These are phyloP conservation scores for Cornus suecica DNA, from an alignment of 148 eudicot species.

Conservation along the genomic window DNA sequence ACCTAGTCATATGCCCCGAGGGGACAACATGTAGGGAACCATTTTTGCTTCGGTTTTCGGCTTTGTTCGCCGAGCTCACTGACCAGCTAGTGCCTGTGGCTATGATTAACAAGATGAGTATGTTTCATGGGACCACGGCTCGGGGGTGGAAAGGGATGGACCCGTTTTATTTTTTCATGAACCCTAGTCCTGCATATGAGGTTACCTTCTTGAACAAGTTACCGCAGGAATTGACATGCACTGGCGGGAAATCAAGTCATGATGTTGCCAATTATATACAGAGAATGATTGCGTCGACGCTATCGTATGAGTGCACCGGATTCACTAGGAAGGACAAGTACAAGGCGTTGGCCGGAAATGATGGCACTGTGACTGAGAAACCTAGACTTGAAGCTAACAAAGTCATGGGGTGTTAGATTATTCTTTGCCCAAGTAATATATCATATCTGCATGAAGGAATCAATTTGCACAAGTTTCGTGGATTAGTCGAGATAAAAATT, in stretches of 20 bases:
- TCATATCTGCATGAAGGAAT: no score
- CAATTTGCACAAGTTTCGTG: no score
- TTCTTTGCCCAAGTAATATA: no score
- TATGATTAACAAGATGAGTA: constrained; percentile 14
- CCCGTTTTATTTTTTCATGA: constrained; percentile 22
- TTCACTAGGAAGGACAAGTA: constrained; percentile 24
- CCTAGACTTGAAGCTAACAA: not conserved
- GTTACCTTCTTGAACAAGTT: constrained; percentile 16
- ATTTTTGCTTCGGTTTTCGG: constrained; percentile 19
- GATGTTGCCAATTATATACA: constrained; percentile 23
- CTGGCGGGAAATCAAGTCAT: constrained; percentile 17
- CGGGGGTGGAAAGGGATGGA: constrained; percentile 22
- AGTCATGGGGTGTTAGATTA: constrained; percentile 2
- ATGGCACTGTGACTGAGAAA: constrained; percentile 9
- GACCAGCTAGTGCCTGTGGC: constrained; percentile 23
- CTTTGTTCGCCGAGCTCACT: constrained; percentile 18
- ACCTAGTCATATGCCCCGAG: constrained; percentile 16
- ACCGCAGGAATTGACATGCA: constrained; percentile 9
- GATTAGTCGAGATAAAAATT: no score
- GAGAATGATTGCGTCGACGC: constrained; percentile 5
- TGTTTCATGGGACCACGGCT: constrained; percentile 21
- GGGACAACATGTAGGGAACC: constrained; percentile 25
- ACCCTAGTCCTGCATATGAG: constrained; percentile 18
- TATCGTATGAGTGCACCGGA: constrained; percentile 15
- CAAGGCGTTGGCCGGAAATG: constrained; percentile 17